Percentiles rank a stretch among this genome's conserved stretches.
Conservation (phyloP, 2,329 filamentous ascomycete species). For the Nothomitra cinnamomea region DNA sequence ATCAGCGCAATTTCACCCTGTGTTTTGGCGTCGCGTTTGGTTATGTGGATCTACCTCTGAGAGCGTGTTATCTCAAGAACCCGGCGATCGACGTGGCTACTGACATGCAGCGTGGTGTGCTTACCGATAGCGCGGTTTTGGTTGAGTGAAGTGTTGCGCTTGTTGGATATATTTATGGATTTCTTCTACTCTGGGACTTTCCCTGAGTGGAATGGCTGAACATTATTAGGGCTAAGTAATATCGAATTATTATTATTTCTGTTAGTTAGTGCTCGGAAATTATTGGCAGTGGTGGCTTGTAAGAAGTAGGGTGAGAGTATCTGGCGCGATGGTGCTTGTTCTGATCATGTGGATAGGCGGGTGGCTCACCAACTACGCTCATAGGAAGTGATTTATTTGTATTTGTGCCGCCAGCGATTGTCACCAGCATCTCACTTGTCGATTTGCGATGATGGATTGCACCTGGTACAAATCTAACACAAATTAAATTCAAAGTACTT, state of each 20-base stretch:
- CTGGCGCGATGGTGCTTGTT: no score
- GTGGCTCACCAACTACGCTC: no score
- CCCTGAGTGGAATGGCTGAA: neutral
- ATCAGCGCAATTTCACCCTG: neutral
- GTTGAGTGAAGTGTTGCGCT: neutral
- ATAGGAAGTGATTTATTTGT: no score
- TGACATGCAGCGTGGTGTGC: neutral
- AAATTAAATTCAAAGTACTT: no score
- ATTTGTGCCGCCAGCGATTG: no score
- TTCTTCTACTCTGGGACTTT: neutral
- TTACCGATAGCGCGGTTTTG: neutral
- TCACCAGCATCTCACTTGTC: no score
- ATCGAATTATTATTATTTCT: neutral
- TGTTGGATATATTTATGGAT: neutral
- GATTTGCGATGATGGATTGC: no score
- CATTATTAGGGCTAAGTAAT: neutral
- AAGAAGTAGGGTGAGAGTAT: no score
- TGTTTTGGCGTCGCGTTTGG: neutral
- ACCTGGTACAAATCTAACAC: no score
- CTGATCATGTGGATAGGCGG: no score
- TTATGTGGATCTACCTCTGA: neutral
- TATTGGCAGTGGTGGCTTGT: no score
- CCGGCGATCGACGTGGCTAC: neutral
- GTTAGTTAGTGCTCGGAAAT: no score
- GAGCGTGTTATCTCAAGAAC: neutral